These are phyloP conservation scores for Pichia phayaonensis DNA, from an alignment of 805 yeast genomes.

Conservation along the genomic window DNA sequence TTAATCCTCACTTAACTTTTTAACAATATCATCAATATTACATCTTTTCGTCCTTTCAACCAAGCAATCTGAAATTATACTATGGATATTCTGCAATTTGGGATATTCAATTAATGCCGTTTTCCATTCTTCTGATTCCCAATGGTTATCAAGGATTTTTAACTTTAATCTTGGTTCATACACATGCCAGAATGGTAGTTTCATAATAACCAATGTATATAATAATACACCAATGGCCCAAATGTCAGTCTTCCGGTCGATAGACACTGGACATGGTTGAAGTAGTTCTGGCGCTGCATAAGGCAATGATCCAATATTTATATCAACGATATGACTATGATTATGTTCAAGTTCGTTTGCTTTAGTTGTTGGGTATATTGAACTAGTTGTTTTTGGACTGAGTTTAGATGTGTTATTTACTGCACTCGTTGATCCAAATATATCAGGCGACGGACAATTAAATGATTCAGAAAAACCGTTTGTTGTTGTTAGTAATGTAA, in stretches of 20 bases:
- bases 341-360: not conserved
- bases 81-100: not conserved
- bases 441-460: not conserved
- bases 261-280: constrained; percentile 46
- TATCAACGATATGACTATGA: not conserved
- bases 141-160: constrained; percentile 58
- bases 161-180: constrained; percentile 74
- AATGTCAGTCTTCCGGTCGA: constrained; percentile 67
- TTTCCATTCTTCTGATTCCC: constrained; percentile 10
- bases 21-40: constrained; percentile 4
- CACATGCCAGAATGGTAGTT: constrained; percentile 76
- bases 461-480: not conserved
- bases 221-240: constrained; percentile 87
- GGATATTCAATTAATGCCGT: not conserved
- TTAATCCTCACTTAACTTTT: not conserved
- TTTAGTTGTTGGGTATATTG: not conserved
- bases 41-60: constrained; percentile 2
- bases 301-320: constrained; percentile 73
- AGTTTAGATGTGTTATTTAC: not conserved
- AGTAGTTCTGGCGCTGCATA: constrained; percentile 88
- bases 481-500: not conserved
- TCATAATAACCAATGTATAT: constrained; percentile 66
- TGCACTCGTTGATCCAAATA: not conserved
- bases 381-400: not conserved
- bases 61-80: constrained; percentile 5